A percentile compares a stretch with the other conserved stretches of the same genome.
These are phyloP conservation scores for Solanum tarijense DNA, from an alignment of 257 asterid genomes.

Conservation along the genomic window DNA sequence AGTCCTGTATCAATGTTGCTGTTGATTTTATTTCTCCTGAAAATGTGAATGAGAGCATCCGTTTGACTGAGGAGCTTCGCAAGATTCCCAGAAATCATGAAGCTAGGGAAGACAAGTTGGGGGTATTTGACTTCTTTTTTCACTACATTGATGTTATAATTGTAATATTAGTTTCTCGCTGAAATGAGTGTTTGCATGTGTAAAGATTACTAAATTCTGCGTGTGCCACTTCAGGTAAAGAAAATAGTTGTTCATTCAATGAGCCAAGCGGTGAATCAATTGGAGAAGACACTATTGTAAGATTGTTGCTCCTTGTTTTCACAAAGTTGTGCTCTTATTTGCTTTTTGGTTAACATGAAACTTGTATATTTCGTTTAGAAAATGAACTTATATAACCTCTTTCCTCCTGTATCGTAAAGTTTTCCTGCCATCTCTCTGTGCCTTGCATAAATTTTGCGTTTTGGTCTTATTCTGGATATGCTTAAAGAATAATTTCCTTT, in stretches of 20 bases:
- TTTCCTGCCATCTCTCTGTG: neutral
- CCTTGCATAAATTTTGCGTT: neutral
- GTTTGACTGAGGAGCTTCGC: conserved; percentile 30
- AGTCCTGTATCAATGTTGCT: conserved; percentile 42
- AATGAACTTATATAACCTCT: neutral
- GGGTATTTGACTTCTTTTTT: conserved; percentile 11
- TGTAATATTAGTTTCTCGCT: neutral
- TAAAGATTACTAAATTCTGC: neutral
- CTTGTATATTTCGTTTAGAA: neutral
- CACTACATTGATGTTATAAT: neutral
- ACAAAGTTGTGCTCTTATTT: neutral
- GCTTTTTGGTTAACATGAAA: neutral
- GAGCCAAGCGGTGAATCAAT: conserved; percentile 1
- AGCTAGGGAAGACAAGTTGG: conserved; percentile 36
- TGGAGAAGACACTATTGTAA: conserved; percentile 7
- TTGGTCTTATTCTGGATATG: neutral
- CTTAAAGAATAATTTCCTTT: neutral
- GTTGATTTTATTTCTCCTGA: conserved; percentile 42
- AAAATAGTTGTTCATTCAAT: conserved; percentile 5
- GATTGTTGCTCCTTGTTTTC: conserved; percentile 5
- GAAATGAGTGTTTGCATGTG: neutral
- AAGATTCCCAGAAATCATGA: conserved; percentile 27
- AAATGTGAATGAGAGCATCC: conserved; percentile 20
- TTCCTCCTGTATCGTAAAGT: neutral
- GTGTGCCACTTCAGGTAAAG: conserved; percentile 5